Conservation (phyloP, 169 alveolate species). For the Plasmodium knowlesi region DNA sequence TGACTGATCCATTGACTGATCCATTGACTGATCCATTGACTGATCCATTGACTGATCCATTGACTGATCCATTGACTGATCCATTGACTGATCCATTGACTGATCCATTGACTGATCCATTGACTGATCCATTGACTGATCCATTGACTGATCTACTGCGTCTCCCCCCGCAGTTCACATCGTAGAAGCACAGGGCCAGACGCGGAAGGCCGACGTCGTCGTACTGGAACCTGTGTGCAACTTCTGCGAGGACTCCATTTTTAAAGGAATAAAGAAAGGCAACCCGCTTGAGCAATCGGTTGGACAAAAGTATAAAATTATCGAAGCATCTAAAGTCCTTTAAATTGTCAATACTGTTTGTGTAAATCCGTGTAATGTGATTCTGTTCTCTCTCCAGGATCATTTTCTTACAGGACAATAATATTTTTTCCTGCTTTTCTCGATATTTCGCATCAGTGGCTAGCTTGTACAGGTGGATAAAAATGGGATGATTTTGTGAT, state of each 20-base stretch:
- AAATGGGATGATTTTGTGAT: slow-evolving; percentile 72
- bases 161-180: slow-evolving; percentile 1
- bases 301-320: slow-evolving; percentile 61
- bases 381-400: slow-evolving; percentile 59
- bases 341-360: slow-evolving; percentile 62
- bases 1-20: no score
- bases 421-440: slow-evolving; percentile 52
- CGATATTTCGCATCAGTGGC: slow-evolving; percentile 63
- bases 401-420: slow-evolving; percentile 40
- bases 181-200: slow-evolving; percentile 54
- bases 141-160: no score
- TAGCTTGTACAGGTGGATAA: slow-evolving; percentile 67
- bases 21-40: no score
- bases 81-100: no score
- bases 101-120: no score
- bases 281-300: slow-evolving; percentile 27
- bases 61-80: no score
- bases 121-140: no score
- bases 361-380: slow-evolving; percentile 52
- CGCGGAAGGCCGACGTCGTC: slow-evolving; percentile 63
- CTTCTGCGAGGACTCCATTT: slow-evolving; percentile 64
- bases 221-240: slow-evolving; percentile 38
- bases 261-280: slow-evolving; percentile 54
- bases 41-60: no score
- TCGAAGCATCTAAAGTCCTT: slow-evolving; percentile 44